Evolutionary conservation across 163 green algal genomes (phyloP), one percentile per base, ranked within the genome.

Genomic region (Scenedesmus sp.): DNA sequence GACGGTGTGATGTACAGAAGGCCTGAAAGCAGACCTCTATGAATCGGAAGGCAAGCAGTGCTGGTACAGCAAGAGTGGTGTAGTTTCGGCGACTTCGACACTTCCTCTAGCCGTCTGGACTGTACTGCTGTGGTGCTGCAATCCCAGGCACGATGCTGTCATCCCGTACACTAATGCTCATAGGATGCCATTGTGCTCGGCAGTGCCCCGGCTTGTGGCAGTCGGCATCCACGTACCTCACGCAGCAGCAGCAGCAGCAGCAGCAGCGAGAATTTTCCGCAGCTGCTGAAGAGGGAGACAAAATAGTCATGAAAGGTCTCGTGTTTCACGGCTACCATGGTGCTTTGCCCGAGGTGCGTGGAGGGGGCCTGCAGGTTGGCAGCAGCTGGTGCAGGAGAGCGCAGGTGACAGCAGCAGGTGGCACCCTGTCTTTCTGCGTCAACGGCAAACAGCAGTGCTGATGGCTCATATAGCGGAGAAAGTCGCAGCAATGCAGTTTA

Each of bases 241-340:
- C 26, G 16, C 74, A 83, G 77, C 77, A 84, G 77, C 77, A 84
- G 74, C 74, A 76, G 26, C 26, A 26, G 26, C 26, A 26, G 77
- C 77, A 57, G 77, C 46, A n/a, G 0, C 26, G 34, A 60, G 15
- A 15, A 10, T 56, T 16, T 9, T 23, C 77, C 1, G 46, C 46
- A 57, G 77, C 46, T n/a, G 77, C 34, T 60, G 77, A 91, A 54
- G 79, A 77, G 83, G 82, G 82, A n/a, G 96, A 98, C 87, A 95
- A 82, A 12, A 96, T 98, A 2, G 59, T 94, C 23, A 67, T 98
- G 85, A 90, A 93, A n/a, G 97, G 97, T 4, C 84, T 99, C 18
- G 20, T 95, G 15, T 99, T 99, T 85, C 93, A 98, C 87, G 97
- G 96, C 20, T 97, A 96, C 70, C 97, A 99, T 89, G 97, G 97